Conservation (phyloP, 2,329 filamentous ascomycete genomes). For the Ophiostoma ulmi region DNA sequence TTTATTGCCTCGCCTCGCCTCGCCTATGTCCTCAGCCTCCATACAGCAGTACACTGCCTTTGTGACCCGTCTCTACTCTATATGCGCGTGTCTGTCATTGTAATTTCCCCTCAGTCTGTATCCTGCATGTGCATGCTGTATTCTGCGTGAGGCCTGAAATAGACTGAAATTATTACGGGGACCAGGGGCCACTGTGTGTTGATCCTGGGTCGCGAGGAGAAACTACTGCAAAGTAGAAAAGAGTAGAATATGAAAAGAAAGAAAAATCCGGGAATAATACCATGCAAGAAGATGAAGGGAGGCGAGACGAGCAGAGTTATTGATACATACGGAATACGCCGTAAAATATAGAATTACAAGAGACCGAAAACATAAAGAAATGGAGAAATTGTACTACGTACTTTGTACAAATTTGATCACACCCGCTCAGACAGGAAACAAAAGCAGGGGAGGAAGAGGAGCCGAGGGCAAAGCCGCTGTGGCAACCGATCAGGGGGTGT, state of each 20-base stretch:
- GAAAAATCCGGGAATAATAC: background rate
- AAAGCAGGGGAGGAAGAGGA: background rate
- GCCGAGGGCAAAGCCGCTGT: slow-evolving; percentile 13
- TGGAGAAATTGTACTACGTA: background rate
- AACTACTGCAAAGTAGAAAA: background rate
- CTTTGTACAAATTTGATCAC: background rate
- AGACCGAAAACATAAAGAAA: background rate
- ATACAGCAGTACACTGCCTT: background rate
- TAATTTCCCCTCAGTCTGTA: background rate
- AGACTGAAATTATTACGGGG: background rate
- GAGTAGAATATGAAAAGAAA: background rate
- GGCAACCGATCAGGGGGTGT: slow-evolving; percentile 19
- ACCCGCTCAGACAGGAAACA: slow-evolving; percentile 3
- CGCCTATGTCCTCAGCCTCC: background rate
- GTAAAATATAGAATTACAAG: background rate
- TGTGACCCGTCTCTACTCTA: background rate
- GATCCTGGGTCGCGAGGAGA: background rate
- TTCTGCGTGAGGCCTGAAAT: background rate
- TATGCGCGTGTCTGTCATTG: background rate
- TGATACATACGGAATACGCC: background rate
- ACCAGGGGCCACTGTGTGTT: background rate
- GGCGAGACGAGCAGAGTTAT: background rate
- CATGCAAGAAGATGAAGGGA: background rate
- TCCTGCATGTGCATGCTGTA: background rate
- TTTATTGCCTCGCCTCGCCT: background rate